A percentile compares a stretch with the other conserved stretches of the same genome.
Evolutionary conservation across 2,329 filamentous ascomycete genomes (phyloP).

Genomic region (Arthrocladium fulminans): DNA sequence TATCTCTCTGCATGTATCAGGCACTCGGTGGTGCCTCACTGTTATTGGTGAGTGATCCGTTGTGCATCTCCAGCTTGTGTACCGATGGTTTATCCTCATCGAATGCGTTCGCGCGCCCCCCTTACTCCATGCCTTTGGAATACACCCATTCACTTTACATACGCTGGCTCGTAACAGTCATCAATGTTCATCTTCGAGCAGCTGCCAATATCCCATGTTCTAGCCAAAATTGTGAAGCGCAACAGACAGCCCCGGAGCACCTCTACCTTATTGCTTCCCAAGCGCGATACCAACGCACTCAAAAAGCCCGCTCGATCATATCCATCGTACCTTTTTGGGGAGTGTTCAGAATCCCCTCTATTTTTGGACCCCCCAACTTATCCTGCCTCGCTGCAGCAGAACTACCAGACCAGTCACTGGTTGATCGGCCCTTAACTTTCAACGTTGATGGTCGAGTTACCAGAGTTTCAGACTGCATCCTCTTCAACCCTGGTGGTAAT

Average conservation of each 20-base stretch:
- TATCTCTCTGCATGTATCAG: not conserved
- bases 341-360: not conserved
- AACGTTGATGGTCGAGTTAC: not conserved
- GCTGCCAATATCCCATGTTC: too few species aligned
- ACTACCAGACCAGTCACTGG: conserved; percentile 5
- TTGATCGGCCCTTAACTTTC: conserved; percentile 3
- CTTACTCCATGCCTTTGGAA: too few species aligned
- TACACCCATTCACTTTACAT: not conserved
- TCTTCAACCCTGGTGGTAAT: not conserved
- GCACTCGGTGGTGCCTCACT: not conserved
- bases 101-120: too few species aligned
- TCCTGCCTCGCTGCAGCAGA: not conserved
- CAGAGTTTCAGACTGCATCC: not conserved
- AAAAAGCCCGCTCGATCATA: not conserved
- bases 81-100: not conserved
- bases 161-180: not conserved
- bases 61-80: not conserved
- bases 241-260: too few species aligned
- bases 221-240: too few species aligned
- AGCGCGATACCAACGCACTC: too few species aligned
- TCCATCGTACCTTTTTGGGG: not conserved
- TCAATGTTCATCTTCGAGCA: not conserved
- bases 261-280: too few species aligned
- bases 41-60: not conserved
- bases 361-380: not conserved